Base-by-base conservation (phyloP, 2,329 filamentous ascomycete genomes). In the Penicillium sp. region DNA sequence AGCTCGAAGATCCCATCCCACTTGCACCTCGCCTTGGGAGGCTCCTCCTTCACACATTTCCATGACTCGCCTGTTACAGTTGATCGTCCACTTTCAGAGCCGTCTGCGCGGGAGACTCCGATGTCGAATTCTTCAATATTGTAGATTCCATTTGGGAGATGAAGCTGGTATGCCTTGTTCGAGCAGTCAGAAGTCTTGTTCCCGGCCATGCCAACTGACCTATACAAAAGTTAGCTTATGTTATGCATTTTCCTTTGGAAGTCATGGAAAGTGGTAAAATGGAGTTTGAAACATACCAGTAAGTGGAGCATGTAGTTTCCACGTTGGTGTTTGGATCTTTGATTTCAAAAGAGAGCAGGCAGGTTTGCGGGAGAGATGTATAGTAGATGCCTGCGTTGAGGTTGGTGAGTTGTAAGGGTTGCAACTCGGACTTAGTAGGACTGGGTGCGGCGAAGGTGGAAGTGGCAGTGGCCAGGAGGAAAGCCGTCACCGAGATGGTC, bases 1-100 rank as follows among this genome's bases (percentile, higher is more conserved):
- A 61, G 45, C n/a, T 52, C 36, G 30, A 61, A 59, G 30, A 54
- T 42, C 23, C 60, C 60, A 51, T 57, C 56, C 60, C 56, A 62
- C 4, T 42, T 18, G 30, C 60, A 62, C 13, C 47, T 35, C 23
- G 35, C 52, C 2, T 16, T 30, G 6, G 54, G 58, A n/a, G 53
- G 53, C 23, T 57, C 47, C 7, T 51, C 34, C 16, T 55, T 55
- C 16, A 51, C 36, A 18, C 58, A 62, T 39, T 54, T 38, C 58
- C 60, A 62, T 8, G 44, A 38, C 13, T 23, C 49, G 2, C 58
- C 58, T 18, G 6, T 48, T 7, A 59, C 44, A 13, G 23, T 35
- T 10, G 47, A 40, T 9, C 47, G 42, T 8, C 58, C 56, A 32
- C 35, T 39, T 13, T 45, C 36, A 19, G 56, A 54, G 10, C 54